phyloP scores from a whole-genome alignment of 306 rosid species.

The Arachis stenosperma region DNA sequence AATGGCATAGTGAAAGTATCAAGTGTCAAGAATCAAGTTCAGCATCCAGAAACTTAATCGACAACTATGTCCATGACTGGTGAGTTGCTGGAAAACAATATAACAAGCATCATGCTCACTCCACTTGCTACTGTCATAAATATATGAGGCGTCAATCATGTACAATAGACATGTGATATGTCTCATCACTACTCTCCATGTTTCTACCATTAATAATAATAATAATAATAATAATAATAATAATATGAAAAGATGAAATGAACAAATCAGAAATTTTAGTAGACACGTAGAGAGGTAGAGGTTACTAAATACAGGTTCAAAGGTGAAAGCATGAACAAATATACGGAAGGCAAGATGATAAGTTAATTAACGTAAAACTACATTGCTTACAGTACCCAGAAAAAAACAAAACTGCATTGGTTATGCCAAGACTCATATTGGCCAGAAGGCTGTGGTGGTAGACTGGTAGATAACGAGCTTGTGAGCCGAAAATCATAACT shows the following conservation, averaged over 20 bases:
- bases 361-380: neutral
- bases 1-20: conserved; percentile 28
- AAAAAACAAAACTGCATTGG: neutral
- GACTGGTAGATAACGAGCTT: neutral
- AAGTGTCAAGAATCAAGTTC: conserved; percentile 19
- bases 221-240: too few species aligned
- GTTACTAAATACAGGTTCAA: conserved; percentile 9
- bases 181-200: conserved; percentile 2
- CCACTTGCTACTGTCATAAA: neutral
- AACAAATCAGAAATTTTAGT: conserved; percentile 1
- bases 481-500: too few species aligned
- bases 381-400: neutral
- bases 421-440: neutral
- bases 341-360: neutral
- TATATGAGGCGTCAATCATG: conserved; percentile 4
- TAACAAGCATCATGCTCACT: conserved; percentile 5
- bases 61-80: conserved; percentile 26
- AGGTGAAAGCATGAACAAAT: conserved; percentile 2
- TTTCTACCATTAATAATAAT: conserved; percentile 23
- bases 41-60: conserved; percentile 12
- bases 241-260: conserved; percentile 1
- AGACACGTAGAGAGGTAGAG: neutral
- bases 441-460: neutral
- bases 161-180: conserved; percentile 25
- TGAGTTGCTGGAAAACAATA: conserved; percentile 15